Base-by-base conservation (phyloP, 2,329 filamentous ascomycete species). In the Dendrostoma leiphaemia region DNA sequence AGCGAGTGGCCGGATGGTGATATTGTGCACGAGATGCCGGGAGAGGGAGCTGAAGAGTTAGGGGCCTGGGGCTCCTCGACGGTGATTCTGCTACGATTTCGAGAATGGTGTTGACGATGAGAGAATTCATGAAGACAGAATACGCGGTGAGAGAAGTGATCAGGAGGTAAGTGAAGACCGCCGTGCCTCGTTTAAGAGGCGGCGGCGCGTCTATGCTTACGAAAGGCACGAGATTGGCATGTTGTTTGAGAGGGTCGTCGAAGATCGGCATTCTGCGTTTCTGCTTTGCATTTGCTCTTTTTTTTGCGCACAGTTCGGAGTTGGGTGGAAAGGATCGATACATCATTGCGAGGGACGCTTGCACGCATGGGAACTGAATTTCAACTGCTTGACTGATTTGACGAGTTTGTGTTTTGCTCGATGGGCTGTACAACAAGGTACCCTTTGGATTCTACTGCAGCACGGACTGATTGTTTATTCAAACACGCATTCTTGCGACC, bases 11-110 rank as follows among this genome's bases (percentile, higher is more conserved):
- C 67, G 73, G 48, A 76, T 73, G 57, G 70, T 81, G 44, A 78
- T 86, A 19, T 69, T 85, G 57, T 88, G 84, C 66, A 85, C 82
- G n/a, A 66, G 64, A 10, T 88, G 84, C 64, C 78, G 84, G 60
- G 74, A 79, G 62, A 74, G 72, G 60, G 82, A 86, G 68, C 71
- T 86, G 61, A 88, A 86, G 73, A 74, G 38, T 10, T 58, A 55
- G 48, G 45, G 46, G 21, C 52, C 52, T 28, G 34, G 28, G 8
- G 23, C 24, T 55, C n/a, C 23, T 51, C 38, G 38, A 21, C 29
- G 13, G 21, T 37, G 28, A 35, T 35, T 32, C 15, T 23, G 37
- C 21, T 21, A 17, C 3, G 37, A 12, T 41, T 41, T 41, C 6
- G 23, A 23, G 38, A 24, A 41, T 41, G 38, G 38, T 13, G 4